Percentiles rank a stretch among this genome's conserved stretches.
These are phyloP conservation scores for Malassezia pachydermatis DNA, from an alignment of 1,284 basidiomycete species.

Conservation along the genomic window DNA sequence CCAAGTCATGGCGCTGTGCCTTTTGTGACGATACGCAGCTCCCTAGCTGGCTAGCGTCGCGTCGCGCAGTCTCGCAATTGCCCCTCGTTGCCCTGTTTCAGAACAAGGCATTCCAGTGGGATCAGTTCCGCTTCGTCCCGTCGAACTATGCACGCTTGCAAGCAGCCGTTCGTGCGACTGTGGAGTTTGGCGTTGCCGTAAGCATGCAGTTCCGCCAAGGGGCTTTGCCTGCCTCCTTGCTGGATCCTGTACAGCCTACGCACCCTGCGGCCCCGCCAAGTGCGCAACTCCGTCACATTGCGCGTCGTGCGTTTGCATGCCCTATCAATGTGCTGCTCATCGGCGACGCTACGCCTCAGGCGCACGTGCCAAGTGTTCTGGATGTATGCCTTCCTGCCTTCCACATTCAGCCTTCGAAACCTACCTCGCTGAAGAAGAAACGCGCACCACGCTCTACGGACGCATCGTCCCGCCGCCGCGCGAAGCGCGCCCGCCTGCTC, in stretches of 20 bases:
- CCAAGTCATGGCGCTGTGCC: constrained; percentile 25
- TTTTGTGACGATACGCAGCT: constrained; percentile 27
- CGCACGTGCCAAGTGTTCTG: constrained; percentile 11
- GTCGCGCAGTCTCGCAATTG: constrained; percentile 21
- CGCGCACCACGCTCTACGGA: neutral
- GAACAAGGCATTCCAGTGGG: constrained; percentile 22
- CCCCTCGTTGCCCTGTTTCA: constrained; percentile 31
- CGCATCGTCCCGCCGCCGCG: constrained; percentile 22
- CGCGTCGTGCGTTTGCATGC: constrained; percentile 26
- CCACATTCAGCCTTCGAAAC: neutral
- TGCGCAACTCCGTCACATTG: constrained; percentile 21
- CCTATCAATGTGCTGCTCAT: constrained; percentile 30
- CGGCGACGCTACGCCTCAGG: constrained; percentile 17
- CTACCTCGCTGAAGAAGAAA: constrained; percentile 2
- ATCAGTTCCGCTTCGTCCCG: constrained; percentile 19
- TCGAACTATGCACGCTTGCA: constrained; percentile 11
- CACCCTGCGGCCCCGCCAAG: neutral
- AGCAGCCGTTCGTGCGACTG: constrained; percentile 15
- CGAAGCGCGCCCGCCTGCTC: constrained; percentile 43
- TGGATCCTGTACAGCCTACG: neutral
- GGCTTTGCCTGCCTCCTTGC: neutral
- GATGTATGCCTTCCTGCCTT: constrained; percentile 10
- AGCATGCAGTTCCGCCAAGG: constrained; percentile 16
- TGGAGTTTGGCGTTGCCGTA: constrained; percentile 19
- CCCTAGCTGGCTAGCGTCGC: constrained; percentile 8